These are phyloP conservation scores for Pseudofabraea citricarpa DNA, from an alignment of 2,329 filamentous ascomycete genomes.

Conservation along the genomic window DNA sequence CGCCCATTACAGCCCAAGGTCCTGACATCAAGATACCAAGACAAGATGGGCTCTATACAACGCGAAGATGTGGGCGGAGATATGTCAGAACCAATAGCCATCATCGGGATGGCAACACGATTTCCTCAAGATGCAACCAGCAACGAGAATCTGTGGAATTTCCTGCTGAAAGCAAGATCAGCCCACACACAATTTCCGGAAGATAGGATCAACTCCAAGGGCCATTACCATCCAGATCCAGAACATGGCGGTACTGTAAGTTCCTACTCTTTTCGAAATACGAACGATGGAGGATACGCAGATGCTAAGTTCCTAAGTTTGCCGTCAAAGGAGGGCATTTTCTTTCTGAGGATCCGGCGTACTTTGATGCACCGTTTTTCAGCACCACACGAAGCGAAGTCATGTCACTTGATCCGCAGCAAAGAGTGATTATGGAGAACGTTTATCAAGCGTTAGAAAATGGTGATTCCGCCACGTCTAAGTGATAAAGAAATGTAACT, in stretches of 20 bases:
- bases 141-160: not conserved
- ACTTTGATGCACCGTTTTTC: conserved; percentile 1
- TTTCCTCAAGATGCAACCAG: not conserved
- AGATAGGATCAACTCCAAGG: not conserved
- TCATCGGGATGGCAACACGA: not conserved
- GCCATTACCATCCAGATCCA: not conserved
- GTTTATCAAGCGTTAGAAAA: conserved; percentile 8
- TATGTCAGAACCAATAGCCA: not conserved
- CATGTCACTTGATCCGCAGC: conserved; percentile 6
- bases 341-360: not conserved
- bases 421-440: conserved; percentile 3
- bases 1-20: too few species aligned
- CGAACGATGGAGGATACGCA: not conserved
- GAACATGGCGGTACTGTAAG: not conserved
- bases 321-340: not conserved
- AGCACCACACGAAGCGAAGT: not conserved
- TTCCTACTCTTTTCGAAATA: not conserved
- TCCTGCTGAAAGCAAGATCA: not conserved
- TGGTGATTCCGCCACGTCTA: not conserved
- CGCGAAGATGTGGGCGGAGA: too few species aligned
- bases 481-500: not conserved
- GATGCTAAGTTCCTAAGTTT: not conserved
- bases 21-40: too few species aligned
- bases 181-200: not conserved
- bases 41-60: too few species aligned